phyloP scores from a whole-genome alignment of 345 rosid species.

The Rhodamnia rubescens region DNA sequence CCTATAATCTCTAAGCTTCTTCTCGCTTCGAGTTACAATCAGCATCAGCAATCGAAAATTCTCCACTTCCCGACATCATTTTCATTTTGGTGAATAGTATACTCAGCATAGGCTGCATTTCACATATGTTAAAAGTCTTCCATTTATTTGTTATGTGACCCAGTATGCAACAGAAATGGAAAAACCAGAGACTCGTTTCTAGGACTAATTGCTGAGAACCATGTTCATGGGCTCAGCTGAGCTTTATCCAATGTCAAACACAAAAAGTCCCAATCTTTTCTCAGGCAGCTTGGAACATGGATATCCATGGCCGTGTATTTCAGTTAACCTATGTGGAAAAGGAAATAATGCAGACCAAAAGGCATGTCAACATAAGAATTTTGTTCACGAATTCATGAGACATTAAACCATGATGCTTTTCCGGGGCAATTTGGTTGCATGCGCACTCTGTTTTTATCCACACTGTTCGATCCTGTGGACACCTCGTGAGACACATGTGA shows the following conservation, averaged over 20 bases:
- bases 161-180: background rate
- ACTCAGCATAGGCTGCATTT: background rate
- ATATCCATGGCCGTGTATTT: background rate
- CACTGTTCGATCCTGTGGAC: background rate
- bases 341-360: background rate
- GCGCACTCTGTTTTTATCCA: background rate
- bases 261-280: background rate
- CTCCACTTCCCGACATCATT: background rate
- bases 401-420: background rate
- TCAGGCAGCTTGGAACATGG: background rate
- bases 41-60: background rate
- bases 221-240: background rate
- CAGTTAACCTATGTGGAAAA: background rate
- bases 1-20: background rate
- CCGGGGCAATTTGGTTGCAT: background rate
- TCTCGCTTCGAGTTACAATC: background rate
- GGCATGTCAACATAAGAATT: background rate
- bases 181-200: background rate
- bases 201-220: background rate
- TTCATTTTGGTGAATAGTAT: background rate
- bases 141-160: background rate
- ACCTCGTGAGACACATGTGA: background rate
- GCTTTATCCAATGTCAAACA: background rate
- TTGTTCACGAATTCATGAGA: background rate
- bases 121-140: background rate